Base-by-base conservation (phyloP, 2,329 filamentous ascomycete species). In the Aspergillus intermedius region DNA sequence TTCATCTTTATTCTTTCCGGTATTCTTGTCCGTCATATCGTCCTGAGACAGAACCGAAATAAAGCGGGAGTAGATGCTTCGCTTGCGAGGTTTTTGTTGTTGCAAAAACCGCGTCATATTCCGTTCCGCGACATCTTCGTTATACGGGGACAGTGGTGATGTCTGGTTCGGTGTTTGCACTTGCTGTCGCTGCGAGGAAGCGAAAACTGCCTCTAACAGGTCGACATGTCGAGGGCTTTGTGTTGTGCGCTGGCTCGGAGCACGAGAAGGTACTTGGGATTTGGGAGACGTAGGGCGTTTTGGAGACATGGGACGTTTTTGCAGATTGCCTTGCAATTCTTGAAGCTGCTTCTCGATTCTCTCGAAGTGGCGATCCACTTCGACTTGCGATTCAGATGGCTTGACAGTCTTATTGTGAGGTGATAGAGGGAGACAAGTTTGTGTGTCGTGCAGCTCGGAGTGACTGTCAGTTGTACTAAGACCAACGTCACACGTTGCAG, bases 71-170 rank as follows among this genome's bases (percentile, higher is more conserved):
- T 62, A 65, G 5, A 59, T 46, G 15, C 54, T 52, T 46, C 59
- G 54, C 46, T 55, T 65, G 22, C 51, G 54, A 46, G 60, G 41
- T 44, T 60, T 58, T 4, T 55, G 55, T 35, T 61, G 61, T 12
- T 30, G 37, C 7, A 68, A 54, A 41, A 67, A 65, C 10, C 59
- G 51, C 7, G 59, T 63, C 61, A 71, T 69, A 45, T 73, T 73
- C 21, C 70, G 66, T 50, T 73, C 70, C 4, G 70, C 70, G 46
- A 73, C 60, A 53, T 73, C 67, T 56, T 73, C 70, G 42, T 73
- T 73, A 52, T 69, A 73, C 9, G 65, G 65, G 15, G 57, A 62
- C 5, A 57, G 59, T 3, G 66, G 65, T 8, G 66, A 66, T 23
- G 65, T 51, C 8, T 57, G 47, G 12, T 40, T 52, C n/a, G 58